Conservation (phyloP, 163 green algal genomes). For the Chloromonas sp. region DNA sequence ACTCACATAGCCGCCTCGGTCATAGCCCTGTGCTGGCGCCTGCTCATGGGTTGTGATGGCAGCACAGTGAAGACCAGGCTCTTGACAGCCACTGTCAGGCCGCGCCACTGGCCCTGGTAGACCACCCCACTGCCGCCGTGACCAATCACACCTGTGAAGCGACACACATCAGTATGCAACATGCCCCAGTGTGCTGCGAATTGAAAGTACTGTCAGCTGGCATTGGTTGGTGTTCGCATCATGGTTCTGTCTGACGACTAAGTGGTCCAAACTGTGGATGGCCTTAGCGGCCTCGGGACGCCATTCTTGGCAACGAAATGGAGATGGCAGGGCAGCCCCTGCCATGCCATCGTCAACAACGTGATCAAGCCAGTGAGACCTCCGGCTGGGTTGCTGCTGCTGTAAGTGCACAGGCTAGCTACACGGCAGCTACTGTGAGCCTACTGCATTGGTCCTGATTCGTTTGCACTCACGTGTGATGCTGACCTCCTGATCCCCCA, state of each 20-base stretch:
- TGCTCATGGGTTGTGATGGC: background rate
- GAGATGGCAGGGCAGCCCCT: too few relatives aligned
- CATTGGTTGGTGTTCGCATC: too few relatives aligned
- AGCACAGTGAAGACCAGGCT: conserved; percentile 9
- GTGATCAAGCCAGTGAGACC: too few relatives aligned
- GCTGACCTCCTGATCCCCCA: conserved; percentile 5
- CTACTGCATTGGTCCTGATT: background rate
- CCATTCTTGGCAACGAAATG: too few relatives aligned
- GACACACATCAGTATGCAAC: background rate
- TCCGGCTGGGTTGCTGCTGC: too few relatives aligned
- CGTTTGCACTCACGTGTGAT: conserved; percentile 6
- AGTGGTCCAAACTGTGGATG: background rate
- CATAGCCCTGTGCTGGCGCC: background rate
- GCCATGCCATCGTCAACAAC: too few relatives aligned
- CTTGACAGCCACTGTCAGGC: conserved; percentile 23
- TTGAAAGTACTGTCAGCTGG: background rate
- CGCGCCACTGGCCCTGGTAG: conserved; percentile 17
- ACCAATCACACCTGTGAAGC: conserved; percentile 9
- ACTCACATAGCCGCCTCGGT: conserved; percentile 2
- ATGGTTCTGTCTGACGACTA: too few relatives aligned
- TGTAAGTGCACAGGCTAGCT: too few relatives aligned
- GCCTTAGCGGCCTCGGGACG: background rate
- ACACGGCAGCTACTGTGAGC: too few relatives aligned
- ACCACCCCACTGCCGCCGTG: conserved; percentile 20
- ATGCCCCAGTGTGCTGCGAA: background rate